Percentiles rank a stretch among this genome's conserved stretches.
These are phyloP conservation scores for Lentinula edodes DNA, from an alignment of 768 basidiomycete species.

Conservation along the genomic window DNA sequence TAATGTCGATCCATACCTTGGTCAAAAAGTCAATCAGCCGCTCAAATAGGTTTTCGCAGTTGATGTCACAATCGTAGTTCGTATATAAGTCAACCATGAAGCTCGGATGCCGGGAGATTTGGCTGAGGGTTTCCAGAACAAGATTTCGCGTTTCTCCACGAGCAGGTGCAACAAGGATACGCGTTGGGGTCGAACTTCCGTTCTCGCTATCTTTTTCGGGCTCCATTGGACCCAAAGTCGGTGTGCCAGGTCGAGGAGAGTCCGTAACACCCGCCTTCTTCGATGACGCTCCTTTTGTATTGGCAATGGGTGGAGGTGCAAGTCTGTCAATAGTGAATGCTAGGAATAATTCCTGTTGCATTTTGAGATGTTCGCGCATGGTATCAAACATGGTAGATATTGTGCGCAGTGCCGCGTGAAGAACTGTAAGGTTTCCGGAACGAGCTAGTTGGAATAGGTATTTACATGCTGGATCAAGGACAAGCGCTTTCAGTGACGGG, in stretches of 20 bases:
- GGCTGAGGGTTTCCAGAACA: constrained; percentile 81
- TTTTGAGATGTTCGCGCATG: constrained; percentile 79
- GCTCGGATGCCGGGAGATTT: constrained; percentile 75
- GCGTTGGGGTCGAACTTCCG: constrained; percentile 42
- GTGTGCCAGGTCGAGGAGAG: constrained; percentile 52
- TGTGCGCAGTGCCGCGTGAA: constrained; percentile 77
- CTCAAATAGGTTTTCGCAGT: constrained; percentile 95
- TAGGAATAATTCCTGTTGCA: constrained; percentile 93
- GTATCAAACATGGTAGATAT: constrained; percentile 87
- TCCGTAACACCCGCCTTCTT: constrained; percentile 25
- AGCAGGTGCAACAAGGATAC: constrained; percentile 66
- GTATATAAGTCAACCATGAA: constrained; percentile 95
- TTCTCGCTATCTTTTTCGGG: constrained; percentile 40
- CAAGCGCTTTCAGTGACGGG: constrained; percentile 68
- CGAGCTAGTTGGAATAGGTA: constrained; percentile 95
- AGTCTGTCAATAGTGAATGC: constrained; percentile 92
- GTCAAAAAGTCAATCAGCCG: constrained; percentile 83
- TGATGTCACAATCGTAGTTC: constrained; percentile 96
- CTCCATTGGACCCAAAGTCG: constrained; percentile 35
- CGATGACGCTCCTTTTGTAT: constrained; percentile 19
- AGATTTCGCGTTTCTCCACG: constrained; percentile 85
- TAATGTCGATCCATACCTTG: constrained; percentile 44
- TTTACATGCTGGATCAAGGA: constrained; percentile 90
- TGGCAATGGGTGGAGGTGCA: constrained; percentile 43
- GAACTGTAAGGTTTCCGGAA: constrained; percentile 76